phyloP scores from a whole-genome alignment of 768 basidiomycete species.

The Mycena maculata region DNA sequence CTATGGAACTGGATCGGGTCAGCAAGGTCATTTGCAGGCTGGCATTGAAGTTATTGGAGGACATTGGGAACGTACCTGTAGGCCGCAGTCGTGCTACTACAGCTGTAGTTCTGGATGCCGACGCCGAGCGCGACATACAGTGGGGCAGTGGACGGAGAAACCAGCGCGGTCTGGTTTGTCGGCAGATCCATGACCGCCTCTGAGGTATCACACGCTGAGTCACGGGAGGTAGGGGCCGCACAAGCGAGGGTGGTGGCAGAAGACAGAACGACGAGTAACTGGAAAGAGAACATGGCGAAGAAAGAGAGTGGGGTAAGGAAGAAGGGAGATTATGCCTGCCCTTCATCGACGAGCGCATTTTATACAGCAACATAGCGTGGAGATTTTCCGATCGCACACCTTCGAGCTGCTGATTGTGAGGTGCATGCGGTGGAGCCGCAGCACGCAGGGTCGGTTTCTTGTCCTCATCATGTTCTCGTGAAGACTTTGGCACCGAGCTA shows the following conservation, averaged over 20 bases:
- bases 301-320: too few species aligned
- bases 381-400: too few species aligned
- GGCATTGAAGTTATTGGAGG: background rate
- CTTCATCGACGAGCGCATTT: too few species aligned
- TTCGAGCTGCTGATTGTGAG: too few species aligned
- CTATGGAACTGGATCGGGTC: background rate
- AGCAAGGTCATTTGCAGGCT: background rate
- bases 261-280: conserved; percentile 2
- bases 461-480: too few species aligned
- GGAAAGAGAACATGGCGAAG: conserved; percentile 9
- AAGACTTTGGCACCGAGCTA: too few species aligned
- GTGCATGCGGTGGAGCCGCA: too few species aligned
- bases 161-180: conserved; percentile 8
- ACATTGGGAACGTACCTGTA: background rate
- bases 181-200: conserved; percentile 10
- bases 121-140: conserved; percentile 13
- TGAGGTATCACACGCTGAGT: conserved; percentile 8
- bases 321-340: too few species aligned
- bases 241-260: conserved; percentile 6
- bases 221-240: background rate
- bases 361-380: too few species aligned
- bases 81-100: background rate
- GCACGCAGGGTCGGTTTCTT: too few species aligned
- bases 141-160: conserved; percentile 11
- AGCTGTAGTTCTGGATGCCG: conserved; percentile 18